Percentiles rank a stretch among this genome's conserved stretches.
These are phyloP conservation scores for Plasmopara viticola DNA, from an alignment of 352 stramenopile species.

Conservation along the genomic window DNA sequence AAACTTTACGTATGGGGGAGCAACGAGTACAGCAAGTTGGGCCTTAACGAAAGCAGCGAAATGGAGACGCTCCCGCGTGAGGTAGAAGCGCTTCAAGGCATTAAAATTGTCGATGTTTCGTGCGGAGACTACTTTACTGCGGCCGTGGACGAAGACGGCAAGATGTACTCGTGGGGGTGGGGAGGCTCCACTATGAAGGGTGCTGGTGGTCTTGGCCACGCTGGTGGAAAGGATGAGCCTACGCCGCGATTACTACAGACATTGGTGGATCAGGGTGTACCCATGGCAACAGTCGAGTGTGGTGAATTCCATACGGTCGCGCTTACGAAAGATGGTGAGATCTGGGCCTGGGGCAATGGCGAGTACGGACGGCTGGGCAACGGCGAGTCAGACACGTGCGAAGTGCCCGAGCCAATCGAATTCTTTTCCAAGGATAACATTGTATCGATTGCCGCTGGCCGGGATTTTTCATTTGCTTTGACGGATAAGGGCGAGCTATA, in stretches of 20 bases:
- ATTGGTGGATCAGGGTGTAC: constrained; percentile 74
- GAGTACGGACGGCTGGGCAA: constrained; percentile 90
- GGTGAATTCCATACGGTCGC: constrained; percentile 88
- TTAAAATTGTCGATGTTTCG: constrained; percentile 78
- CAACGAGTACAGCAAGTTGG: constrained; percentile 88
- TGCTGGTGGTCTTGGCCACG: constrained; percentile 64
- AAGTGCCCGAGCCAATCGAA: constrained; percentile 79
- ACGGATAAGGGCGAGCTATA: constrained; percentile 82
- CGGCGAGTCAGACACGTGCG: constrained; percentile 72
- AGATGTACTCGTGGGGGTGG: constrained; percentile 90
- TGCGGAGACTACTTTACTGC: constrained; percentile 85
- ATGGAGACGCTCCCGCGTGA: constrained; percentile 47
- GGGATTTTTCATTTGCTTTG: constrained; percentile 87
- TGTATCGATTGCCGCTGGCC: constrained; percentile 67
- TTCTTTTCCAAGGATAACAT: constrained; percentile 75
- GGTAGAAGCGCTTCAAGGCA: constrained; percentile 60
- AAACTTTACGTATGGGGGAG: constrained; percentile 80
- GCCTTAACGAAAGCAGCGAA: constrained; percentile 42
- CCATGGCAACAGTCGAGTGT: constrained; percentile 65
- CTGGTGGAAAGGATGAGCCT: constrained; percentile 63
- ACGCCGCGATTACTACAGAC: constrained; percentile 61
- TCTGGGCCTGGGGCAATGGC: constrained; percentile 89
- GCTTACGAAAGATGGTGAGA: constrained; percentile 83
- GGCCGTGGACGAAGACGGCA: constrained; percentile 76
- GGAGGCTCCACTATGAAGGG: constrained; percentile 81